Base-by-base conservation (phyloP, 257 asterid genomes). In the Nemophila menziesii region DNA sequence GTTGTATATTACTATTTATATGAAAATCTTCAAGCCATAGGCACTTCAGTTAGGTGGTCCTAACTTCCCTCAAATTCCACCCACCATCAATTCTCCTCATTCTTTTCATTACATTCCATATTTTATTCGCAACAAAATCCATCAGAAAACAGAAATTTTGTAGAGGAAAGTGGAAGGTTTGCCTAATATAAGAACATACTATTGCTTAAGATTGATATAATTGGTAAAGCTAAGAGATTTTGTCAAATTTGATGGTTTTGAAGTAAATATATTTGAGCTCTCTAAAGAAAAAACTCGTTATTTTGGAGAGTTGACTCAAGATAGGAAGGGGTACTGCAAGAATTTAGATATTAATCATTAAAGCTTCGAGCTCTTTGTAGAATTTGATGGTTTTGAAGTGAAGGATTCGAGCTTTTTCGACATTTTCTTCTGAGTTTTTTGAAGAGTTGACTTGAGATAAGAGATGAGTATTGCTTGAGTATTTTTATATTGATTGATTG, bases 1-100 rank as follows among this genome's bases (percentile, higher is more conserved):
- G n/a, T n/a, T n/a, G n/a, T n/a, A n/a, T n/a, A n/a, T n/a, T 29
- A 29, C 5, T 7, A 29, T 29, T 7, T 1, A 29, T 2, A 29
- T 3, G 9, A 29, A 29, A 29, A 29, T 29, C 36, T 29, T 29
- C 36, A 29, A 29, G 3, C 12, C 9, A 29, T 29, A 29, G 36
- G 36, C 9, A 29, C 36, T 29, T 7, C 36, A 58, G 73, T 50
- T 70, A 61, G 78, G 52, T 68, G 60, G 65, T 74, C 71, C 58
- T 53, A 27, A 29, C 54, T 22, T 53, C 43, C 55, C 64, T 67
- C 72, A 70, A 65, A 50, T 63, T 72, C 73, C 64, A 43, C 77
- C 52, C 21, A 48, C 55, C 67, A 45, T 65, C 63, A 58, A 51
- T 68, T 65, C 51, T 45, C 42, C 60, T 55, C 37, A 57, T 43